Conservation (phyloP, 129 eudicot genomes). For the Flaveria ramosissima region DNA sequence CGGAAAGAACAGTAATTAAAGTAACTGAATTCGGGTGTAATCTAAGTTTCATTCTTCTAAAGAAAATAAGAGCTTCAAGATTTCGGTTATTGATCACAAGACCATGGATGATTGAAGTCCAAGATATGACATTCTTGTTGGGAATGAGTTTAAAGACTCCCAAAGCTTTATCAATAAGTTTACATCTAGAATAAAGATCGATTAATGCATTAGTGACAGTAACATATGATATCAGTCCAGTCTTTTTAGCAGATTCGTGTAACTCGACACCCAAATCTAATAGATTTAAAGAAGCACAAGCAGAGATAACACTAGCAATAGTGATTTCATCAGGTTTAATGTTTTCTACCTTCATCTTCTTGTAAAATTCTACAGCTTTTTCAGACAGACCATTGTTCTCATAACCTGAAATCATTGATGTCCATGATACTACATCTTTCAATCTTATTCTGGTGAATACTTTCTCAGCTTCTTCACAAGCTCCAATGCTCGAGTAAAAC, state of each 20-base stretch:
- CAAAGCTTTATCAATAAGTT: conserved; percentile 73
- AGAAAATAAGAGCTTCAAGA: conserved; percentile 68
- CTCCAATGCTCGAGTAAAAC: conserved; percentile 62
- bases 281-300: conserved; percentile 76
- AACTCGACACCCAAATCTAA: conserved; percentile 62
- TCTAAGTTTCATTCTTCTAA: conserved; percentile 62
- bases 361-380: conserved; percentile 63
- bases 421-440: conserved; percentile 92
- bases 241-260: conserved; percentile 63
- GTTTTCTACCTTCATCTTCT: conserved; percentile 58
- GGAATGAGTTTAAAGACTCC: conserved; percentile 74
- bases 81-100: conserved; percentile 60
- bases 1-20: conserved; percentile 59
- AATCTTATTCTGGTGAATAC: conserved; percentile 50
- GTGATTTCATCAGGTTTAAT: conserved; percentile 80
- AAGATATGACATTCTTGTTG: conserved; percentile 69
- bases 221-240: conserved; percentile 50
- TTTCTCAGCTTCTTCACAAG: conserved; percentile 69
- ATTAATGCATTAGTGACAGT: conserved; percentile 72
- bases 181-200: conserved; percentile 81
- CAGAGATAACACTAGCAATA: conserved; percentile 69
- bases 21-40: conserved; percentile 71
- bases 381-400: conserved; percentile 66
- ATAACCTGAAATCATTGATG: conserved; percentile 85
- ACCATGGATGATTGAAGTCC: conserved; percentile 86